Base-by-base conservation (phyloP, 768 basidiomycete species). In the Phlebiopsis gigantea region DNA sequence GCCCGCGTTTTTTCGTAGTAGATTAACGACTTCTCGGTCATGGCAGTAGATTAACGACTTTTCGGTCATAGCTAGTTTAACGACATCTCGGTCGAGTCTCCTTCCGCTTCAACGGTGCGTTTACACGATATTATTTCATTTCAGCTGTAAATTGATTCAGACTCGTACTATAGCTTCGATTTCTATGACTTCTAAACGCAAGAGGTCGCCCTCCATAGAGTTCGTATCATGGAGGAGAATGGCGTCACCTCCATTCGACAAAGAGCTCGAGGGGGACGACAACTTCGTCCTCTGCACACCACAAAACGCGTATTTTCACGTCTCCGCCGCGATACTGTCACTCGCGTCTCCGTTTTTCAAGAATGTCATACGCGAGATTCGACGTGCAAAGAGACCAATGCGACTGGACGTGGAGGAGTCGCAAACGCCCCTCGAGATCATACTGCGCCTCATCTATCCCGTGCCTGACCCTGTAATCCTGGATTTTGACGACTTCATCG, bases 301-400 rank as follows among this genome's bases (percentile, higher is more conserved):
- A 8, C 50, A 39, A 10, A 30, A 41, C 50, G 39, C 21, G 7
- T 21, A 22, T 9, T 56, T 29, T 66, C 39, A 51, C 22, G 50
- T 51, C 30, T 51, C 50, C 15, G 2, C 19, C 3, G 31, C 30
- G 15, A 78, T 90, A 58, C 78, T 90, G 46, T 71, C 80, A 10
- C 73, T 76, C 4, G 83, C 84, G 1, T 89, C 88, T 5, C 77
- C 82, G 1, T 85, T 89, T 70, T 90, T 89, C 69, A 66, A 69
- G 51, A 79, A 84, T 53, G 71, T 88, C 17, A 85, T 87, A 2
- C 85, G 87, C 60, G 71, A 76, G 56, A 43, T 55, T 8, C 25
- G 48, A 15, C 69, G 41, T n/a, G 62, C 68, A 28, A 63, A 64
- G 15, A 58, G 61, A 15, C 65, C 69, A 25, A 81, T 82, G 7